Conservation (phyloP, 1,139 yeast genomes). For the Yamadazyma jaroonii region DNA sequence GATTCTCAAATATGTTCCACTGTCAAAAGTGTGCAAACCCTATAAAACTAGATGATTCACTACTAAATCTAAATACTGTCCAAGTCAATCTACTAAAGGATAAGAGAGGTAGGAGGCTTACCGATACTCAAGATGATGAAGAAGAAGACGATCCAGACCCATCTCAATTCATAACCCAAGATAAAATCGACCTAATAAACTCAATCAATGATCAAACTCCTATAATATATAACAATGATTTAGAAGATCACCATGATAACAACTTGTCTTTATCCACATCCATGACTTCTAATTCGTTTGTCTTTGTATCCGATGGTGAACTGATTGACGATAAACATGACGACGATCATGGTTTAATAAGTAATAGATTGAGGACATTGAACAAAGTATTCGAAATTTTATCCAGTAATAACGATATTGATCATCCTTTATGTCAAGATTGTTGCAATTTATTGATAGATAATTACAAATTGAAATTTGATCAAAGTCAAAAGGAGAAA, state of each 20-base stretch:
- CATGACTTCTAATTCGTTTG: slow-evolving; percentile 28
- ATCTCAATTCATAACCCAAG: slow-evolving; percentile 29
- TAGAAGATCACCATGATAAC: slow-evolving; percentile 19
- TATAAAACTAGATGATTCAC: slow-evolving; percentile 27
- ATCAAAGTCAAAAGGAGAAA: slow-evolving; percentile 72
- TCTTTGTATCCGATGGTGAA: slow-evolving; percentile 26
- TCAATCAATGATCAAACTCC: slow-evolving; percentile 18
- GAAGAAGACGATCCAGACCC: slow-evolving; percentile 21
- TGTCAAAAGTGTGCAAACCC: slow-evolving; percentile 38
- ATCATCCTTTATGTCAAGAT: slow-evolving; percentile 83
- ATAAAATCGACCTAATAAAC: slow-evolving; percentile 27
- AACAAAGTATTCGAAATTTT: slow-evolving; percentile 59
- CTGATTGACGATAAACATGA: slow-evolving; percentile 12
- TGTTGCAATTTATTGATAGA: slow-evolving; percentile 70
- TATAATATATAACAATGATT: slow-evolving; percentile 16
- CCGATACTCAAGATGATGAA: slow-evolving; percentile 10
- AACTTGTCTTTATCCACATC: slow-evolving; percentile 15
- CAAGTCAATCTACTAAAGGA: slow-evolving; percentile 32
- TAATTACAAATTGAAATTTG: slow-evolving; percentile 69
- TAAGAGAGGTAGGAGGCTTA: slow-evolving; percentile 10
- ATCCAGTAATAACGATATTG: slow-evolving; percentile 68
- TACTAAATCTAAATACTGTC: slow-evolving; percentile 27
- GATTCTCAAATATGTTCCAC: slow-evolving; percentile 5
- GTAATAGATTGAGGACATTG: slow-evolving; percentile 52
- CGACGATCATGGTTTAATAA: slow-evolving; percentile 17